Evolutionary conservation across 2,329 filamentous ascomycete genomes (phyloP).

Genomic region (Colletotrichum karsti): DNA sequence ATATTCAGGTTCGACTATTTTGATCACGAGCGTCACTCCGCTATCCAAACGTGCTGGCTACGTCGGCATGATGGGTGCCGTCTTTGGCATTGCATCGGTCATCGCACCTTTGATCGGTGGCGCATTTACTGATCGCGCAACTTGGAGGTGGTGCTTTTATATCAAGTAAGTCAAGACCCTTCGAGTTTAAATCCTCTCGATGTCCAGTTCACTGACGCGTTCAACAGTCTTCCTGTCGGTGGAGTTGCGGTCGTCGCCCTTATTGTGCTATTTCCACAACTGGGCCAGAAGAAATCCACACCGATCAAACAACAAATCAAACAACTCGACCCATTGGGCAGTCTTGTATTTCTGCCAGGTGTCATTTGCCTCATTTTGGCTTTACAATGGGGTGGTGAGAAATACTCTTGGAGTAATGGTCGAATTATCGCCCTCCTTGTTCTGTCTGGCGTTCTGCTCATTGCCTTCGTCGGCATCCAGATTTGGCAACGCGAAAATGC

Average conservation of each 20-base stretch:
- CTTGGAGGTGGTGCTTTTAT: slow-evolving; percentile 41
- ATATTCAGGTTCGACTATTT: slow-evolving; percentile 41
- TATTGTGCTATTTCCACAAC: background rate
- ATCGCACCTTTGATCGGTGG: slow-evolving; percentile 37
- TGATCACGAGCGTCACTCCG: slow-evolving; percentile 48
- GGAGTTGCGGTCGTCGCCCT: background rate
- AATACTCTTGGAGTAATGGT: slow-evolving; percentile 41
- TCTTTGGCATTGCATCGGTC: slow-evolving; percentile 45
- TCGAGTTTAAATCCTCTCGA: background rate
- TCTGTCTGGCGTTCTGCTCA: slow-evolving; percentile 38
- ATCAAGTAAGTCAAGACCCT: slow-evolving; percentile 35
- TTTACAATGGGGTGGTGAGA: slow-evolving; percentile 51
- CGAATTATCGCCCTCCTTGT: slow-evolving; percentile 44
- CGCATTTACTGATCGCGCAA: slow-evolving; percentile 37
- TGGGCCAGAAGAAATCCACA: slow-evolving; percentile 44
- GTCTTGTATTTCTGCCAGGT: slow-evolving; percentile 35
- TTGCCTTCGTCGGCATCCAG: slow-evolving; percentile 41
- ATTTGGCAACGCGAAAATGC: slow-evolving; percentile 42
- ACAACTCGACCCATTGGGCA: slow-evolving; percentile 37
- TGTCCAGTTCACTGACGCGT: background rate
- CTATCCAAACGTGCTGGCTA: slow-evolving; percentile 42
- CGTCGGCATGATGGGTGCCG: slow-evolving; percentile 46
- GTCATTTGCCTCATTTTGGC: slow-evolving; percentile 52
- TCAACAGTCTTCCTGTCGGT: background rate
- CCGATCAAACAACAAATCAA: slow-evolving; percentile 36